These are phyloP conservation scores for Kuraishia molischiana DNA, from an alignment of 805 yeast species.

Conservation along the genomic window DNA sequence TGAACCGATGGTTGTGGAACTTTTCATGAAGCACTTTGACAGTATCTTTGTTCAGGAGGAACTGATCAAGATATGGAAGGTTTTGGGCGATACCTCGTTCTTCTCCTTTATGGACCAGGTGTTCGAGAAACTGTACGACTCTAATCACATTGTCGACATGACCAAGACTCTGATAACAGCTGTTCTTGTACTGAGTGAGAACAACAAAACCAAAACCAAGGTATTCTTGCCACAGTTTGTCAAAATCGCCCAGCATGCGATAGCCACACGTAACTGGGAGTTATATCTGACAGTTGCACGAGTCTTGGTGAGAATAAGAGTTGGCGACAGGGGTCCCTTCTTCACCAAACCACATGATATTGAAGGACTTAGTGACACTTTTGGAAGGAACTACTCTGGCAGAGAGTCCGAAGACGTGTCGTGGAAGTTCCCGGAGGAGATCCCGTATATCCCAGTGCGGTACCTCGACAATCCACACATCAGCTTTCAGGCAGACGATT, in stretches of 20 bases:
- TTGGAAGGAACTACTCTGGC: conserved; percentile 36
- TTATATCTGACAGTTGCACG: conserved; percentile 39
- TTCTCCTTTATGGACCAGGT: not conserved
- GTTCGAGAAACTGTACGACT: not conserved
- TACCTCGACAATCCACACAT: conserved; percentile 30
- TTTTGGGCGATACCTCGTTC: not conserved
- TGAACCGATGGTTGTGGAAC: not conserved
- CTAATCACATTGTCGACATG: not conserved
- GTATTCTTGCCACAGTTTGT: conserved; percentile 14
- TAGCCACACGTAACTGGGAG: conserved; percentile 23
- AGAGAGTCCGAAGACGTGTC: conserved; percentile 13
- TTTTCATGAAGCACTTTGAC: not conserved
- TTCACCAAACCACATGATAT: conserved; percentile 48
- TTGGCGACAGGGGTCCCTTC: conserved; percentile 33
- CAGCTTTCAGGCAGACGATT: not conserved
- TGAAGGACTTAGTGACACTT: conserved; percentile 54
- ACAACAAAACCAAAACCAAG: not conserved
- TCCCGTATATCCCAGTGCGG: conserved; percentile 35
- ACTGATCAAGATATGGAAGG: not conserved
- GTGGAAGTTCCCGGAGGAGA: conserved; percentile 58
- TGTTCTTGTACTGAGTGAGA: not conserved
- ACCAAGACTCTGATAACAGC: not conserved
- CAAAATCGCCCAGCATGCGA: conserved; percentile 24
- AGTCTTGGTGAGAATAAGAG: conserved; percentile 44
- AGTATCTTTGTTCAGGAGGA: not conserved